phyloP scores from a whole-genome alignment of 805 yeast species.

The Wickerhamiella azymoides region DNA sequence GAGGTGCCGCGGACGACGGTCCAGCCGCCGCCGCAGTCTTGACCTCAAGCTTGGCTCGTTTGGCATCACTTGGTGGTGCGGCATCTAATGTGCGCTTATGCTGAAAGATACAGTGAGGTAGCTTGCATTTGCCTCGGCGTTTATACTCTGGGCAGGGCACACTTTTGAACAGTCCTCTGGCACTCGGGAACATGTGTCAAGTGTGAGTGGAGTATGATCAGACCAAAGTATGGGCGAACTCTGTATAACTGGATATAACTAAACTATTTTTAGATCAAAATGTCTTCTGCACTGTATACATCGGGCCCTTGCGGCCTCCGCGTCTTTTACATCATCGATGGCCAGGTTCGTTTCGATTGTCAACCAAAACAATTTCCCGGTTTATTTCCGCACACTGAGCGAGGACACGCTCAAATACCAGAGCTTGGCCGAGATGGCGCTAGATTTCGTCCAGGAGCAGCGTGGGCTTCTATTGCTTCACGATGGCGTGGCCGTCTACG shows the following conservation, averaged over 20 bases:
- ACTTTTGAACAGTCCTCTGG: conserved; percentile 9
- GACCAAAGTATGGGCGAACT: too few relatives aligned
- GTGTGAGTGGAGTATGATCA: too few relatives aligned
- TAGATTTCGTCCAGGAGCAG: conserved; percentile 23
- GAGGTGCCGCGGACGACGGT: neutral
- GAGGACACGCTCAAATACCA: conserved; percentile 19
- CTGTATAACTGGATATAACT: too few relatives aligned
- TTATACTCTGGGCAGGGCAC: conserved; percentile 22
- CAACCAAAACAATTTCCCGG: conserved; percentile 19
- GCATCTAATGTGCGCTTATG: conserved; percentile 12
- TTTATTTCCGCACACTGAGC: conserved; percentile 16
- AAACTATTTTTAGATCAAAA: too few relatives aligned
- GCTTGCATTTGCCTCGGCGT: conserved; percentile 17
- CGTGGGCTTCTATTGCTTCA: conserved; percentile 20
- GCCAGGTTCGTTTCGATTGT: conserved; percentile 17
- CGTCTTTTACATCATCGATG: neutral
- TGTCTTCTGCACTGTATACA: too few relatives aligned
- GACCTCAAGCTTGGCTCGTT: neutral
- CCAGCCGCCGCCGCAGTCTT: neutral
- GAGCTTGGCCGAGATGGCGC: conserved; percentile 26
- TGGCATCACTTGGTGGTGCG: neutral
- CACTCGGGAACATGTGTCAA: conserved; percentile 4
- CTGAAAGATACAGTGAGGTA: conserved; percentile 23
- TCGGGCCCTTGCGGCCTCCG: neutral
- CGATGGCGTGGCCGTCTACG: conserved; percentile 27